Evolutionary conservation across 768 basidiomycete species (phyloP), one percentile per base, ranked within the genome.

Genomic region (Asterophora parasitica): DNA sequence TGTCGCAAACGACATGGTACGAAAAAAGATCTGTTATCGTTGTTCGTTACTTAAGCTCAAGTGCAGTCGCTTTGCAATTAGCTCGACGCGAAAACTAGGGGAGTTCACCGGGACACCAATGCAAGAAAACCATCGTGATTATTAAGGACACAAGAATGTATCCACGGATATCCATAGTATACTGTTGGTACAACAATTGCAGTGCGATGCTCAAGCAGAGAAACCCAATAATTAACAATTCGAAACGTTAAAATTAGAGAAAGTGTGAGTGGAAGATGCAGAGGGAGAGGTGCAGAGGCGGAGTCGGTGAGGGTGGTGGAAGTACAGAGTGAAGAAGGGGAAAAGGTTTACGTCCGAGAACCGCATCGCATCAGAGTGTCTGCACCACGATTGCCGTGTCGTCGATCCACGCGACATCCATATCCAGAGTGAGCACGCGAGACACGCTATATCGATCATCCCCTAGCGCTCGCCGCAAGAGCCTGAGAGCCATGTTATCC

Each of bases 351-450:
- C 23, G 40, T 13, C n/a, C 10, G 30, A 20, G 30, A n/a, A 15
- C 3, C 32, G 13, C n/a, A 12, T 31, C 46, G 7, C 23, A 43
- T 74, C 61, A 82, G 30, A 83, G 61, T 34, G 73, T 76, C 50
- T 81, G 80, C 46, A 85, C 82, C 47, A 85, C 71, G 48, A 85
- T 76, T 7, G 81, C 71, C 7, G 83, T 79, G 61, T 85, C 83
- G 52, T 85, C 83, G 50, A 85, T 70, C 82, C 83, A 85, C 13
- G 78, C 74, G 34, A 66, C 67, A 47, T 81, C 78, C 76, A 82
- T 74, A 56, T 85, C 79, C 58, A 84, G 62, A 28, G 81, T 83
- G 65, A 85, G 61, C 47, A 77, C 74, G 49, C 72, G 72, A 31
- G 82, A 83, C 34, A 83, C 78, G 31, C 68, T 64, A 49, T 65